Evolutionary conservation across 2,329 filamentous ascomycete species (phyloP).

Genomic region (Pyrenophora tritici-repentis): DNA sequence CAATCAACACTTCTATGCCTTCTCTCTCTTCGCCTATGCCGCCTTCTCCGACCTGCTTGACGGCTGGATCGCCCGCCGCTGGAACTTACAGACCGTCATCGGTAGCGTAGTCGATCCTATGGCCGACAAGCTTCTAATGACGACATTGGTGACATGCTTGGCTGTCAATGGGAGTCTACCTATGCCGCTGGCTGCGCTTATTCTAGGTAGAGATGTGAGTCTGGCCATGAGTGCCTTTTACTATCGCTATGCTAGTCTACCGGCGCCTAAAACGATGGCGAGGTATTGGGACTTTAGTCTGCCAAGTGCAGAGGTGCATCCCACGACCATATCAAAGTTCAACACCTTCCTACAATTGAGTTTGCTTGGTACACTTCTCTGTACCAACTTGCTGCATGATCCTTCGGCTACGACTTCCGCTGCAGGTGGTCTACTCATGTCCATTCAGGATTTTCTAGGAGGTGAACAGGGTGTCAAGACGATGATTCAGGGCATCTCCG

Average conservation of each 20-base stretch:
- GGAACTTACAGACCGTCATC: slow-evolving; percentile 89
- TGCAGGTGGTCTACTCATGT: slow-evolving; percentile 30
- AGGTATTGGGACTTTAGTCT: slow-evolving; percentile 98
- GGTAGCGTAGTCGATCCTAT: slow-evolving; percentile 88
- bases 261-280: slow-evolving; percentile 86
- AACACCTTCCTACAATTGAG: slow-evolving; percentile 92
- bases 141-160: slow-evolving; percentile 82
- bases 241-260: slow-evolving; percentile 93
- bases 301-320: slow-evolving; percentile 81
- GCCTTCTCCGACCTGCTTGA: slow-evolving; percentile 91
- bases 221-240: slow-evolving; percentile 87
- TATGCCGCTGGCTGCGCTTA: slow-evolving; percentile 84
- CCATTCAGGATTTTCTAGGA: slow-evolving; percentile 34
- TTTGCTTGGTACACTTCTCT: slow-evolving; percentile 82
- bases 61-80: slow-evolving; percentile 88
- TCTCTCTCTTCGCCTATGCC: slow-evolving; percentile 89
- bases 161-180: slow-evolving; percentile 83
- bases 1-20: slow-evolving; percentile 76
- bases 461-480: slow-evolving; percentile 43
- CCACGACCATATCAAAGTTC: slow-evolving; percentile 81
- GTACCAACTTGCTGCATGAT: slow-evolving; percentile 72
- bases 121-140: slow-evolving; percentile 97
- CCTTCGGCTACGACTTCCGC: slow-evolving; percentile 59
- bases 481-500: slow-evolving; percentile 59
- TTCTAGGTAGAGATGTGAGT: slow-evolving; percentile 84